phyloP scores from a whole-genome alignment of 225 moss, liverwort and hornwort genomes.

The Antitrichia curtipendula region DNA sequence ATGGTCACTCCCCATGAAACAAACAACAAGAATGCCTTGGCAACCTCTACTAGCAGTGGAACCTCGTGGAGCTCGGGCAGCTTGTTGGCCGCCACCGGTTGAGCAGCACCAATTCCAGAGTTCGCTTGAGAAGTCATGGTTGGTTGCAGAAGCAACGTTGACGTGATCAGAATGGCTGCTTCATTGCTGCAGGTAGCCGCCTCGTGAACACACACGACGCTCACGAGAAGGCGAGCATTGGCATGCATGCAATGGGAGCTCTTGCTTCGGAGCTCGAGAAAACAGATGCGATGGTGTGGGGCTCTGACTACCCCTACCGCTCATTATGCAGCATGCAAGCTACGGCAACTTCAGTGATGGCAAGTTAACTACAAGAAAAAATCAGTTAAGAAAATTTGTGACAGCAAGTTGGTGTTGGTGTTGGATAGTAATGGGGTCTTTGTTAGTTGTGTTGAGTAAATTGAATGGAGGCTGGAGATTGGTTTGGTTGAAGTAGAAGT shows the following conservation, averaged over 20 bases:
- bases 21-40: background rate
- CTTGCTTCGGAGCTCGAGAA: background rate
- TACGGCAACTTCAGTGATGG: background rate
- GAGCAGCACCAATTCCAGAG: background rate
- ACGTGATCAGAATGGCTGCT: background rate
- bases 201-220: background rate
- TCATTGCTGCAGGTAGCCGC: background rate
- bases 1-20: constrained; percentile 3
- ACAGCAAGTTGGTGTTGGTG: background rate
- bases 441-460: background rate
- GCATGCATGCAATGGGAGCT: background rate
- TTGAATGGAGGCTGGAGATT: background rate
- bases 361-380: background rate
- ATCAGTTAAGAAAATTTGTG: background rate
- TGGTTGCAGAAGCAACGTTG: background rate
- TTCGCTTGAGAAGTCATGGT: background rate
- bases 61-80: background rate
- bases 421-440: background rate
- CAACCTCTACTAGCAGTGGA: background rate
- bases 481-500: background rate
- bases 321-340: background rate
- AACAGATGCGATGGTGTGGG: background rate
- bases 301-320: background rate
- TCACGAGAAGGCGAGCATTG: background rate
- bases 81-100: background rate